Conservation (phyloP, 768 basidiomycete species). For the Suillus tomentosus region DNA sequence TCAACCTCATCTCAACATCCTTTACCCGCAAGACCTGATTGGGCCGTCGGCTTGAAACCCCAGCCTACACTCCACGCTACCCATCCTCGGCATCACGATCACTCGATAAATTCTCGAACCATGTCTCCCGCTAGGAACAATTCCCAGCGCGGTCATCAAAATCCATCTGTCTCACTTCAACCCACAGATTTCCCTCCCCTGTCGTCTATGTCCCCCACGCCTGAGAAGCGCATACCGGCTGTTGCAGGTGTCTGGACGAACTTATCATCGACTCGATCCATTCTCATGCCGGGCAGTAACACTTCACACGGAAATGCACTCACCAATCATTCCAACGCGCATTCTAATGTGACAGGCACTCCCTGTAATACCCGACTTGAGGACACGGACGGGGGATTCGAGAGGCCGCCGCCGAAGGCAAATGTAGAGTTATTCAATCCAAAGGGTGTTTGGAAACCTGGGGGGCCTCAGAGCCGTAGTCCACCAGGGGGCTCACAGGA, state of each 20-base stretch:
- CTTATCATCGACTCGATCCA: conserved; percentile 49
- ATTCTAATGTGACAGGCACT: conserved; percentile 12
- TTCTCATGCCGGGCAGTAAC: conserved; percentile 46
- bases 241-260: conserved; percentile 75
- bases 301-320: conserved; percentile 35
- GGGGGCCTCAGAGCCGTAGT: conserved; percentile 18
- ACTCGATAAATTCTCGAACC: conserved; percentile 38
- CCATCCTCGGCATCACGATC: conserved; percentile 55
- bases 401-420: conserved; percentile 52
- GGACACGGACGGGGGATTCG: conserved; percentile 48
- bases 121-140: conserved; percentile 41
- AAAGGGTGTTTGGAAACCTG: conserved; percentile 31
- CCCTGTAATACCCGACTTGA: conserved; percentile 35
- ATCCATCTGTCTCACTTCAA: conserved; percentile 46
- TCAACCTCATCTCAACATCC: conserved; percentile 78
- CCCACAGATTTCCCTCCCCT: conserved; percentile 74
- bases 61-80: conserved; percentile 65
- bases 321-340: conserved; percentile 39
- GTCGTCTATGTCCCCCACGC: conserved; percentile 42
- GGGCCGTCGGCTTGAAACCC: conserved; percentile 84
- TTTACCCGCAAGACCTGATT: conserved; percentile 81
- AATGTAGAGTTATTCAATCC: conserved; percentile 40
- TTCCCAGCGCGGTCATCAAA: conserved; percentile 39
- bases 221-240: conserved; percentile 55
- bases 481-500: conserved; percentile 21